Evolutionary conservation across 2,329 filamentous ascomycete species (phyloP).

Genomic region (Cercospora berteroae): DNA sequence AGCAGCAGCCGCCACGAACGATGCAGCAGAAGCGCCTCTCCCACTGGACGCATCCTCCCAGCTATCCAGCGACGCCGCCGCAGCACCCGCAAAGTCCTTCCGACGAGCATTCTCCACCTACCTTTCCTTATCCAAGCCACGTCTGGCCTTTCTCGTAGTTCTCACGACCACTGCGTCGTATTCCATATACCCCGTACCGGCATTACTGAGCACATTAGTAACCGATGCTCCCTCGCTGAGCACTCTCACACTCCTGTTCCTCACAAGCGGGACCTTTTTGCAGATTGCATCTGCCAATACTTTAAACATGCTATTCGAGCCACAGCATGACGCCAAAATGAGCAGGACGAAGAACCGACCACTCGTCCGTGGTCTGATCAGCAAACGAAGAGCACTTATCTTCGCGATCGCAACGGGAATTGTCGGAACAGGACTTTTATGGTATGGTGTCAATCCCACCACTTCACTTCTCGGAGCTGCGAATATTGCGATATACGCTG

Average conservation of each 20-base stretch:
- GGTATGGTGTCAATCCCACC: slow-evolving; percentile 90
- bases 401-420: slow-evolving; percentile 76
- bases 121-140: slow-evolving; percentile 91
- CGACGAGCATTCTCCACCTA: slow-evolving; percentile 73
- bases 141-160: slow-evolving; percentile 85
- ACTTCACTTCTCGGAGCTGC: slow-evolving; percentile 78
- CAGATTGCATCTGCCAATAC: slow-evolving; percentile 91
- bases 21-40: slow-evolving; percentile 35
- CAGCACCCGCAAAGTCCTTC: slow-evolving; percentile 56
- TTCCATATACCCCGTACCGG: slow-evolving; percentile 86
- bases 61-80: slow-evolving; percentile 57
- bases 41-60: slow-evolving; percentile 62
- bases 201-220: slow-evolving; percentile 69
- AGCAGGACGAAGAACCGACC: slow-evolving; percentile 87
- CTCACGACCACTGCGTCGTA: slow-evolving; percentile 89
- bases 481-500: slow-evolving; percentile 89
- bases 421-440: slow-evolving; percentile 69
- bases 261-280: slow-evolving; percentile 79
- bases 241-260: slow-evolving; percentile 85
- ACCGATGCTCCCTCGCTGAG: slow-evolving; percentile 75
- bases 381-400: slow-evolving; percentile 65
- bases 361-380: slow-evolving; percentile 77
- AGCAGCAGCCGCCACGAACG: slow-evolving; percentile 18
- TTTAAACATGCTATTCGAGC: slow-evolving; percentile 96
- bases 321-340: slow-evolving; percentile 87